A percentile compares a stretch with the other conserved stretches of the same genome.
Evolutionary conservation across 805 yeast genomes (phyloP).

Genomic region (Candida suzukii): DNA sequence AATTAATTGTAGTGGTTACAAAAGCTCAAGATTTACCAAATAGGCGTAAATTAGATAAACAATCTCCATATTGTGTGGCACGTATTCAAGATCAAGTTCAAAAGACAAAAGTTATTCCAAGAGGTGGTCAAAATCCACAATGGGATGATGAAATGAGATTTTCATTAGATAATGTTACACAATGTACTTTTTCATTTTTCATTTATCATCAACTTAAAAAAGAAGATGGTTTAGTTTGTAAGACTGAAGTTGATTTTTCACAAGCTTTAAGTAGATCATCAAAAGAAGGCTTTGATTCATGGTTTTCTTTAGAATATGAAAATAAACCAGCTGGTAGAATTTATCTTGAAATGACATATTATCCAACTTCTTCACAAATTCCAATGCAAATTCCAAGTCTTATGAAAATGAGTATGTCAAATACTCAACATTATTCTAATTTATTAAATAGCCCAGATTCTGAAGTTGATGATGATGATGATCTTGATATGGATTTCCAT

Average conservation of each 20-base stretch:
- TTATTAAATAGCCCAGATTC: neutral
- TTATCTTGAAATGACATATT: constrained; percentile 86
- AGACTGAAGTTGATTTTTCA: constrained; percentile 68
- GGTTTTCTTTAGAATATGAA: constrained; percentile 69
- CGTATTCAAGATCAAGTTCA: constrained; percentile 78
- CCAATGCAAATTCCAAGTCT: constrained; percentile 10
- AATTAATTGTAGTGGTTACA: constrained; percentile 49
- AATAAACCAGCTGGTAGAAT: constrained; percentile 82
- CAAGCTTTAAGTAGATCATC: constrained; percentile 61
- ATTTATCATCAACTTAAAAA: constrained; percentile 80
- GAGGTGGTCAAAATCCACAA: constrained; percentile 93
- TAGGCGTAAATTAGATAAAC: constrained; percentile 81
- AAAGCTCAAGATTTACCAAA: constrained; percentile 86
- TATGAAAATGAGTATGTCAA: neutral
- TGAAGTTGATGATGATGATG: neutral
- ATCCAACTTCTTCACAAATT: constrained; percentile 41
- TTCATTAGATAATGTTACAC: constrained; percentile 54
- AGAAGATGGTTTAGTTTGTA: constrained; percentile 84
- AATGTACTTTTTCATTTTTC: constrained; percentile 59
- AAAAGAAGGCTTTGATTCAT: constrained; percentile 73
- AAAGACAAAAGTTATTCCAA: constrained; percentile 63
- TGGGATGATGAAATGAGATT: constrained; percentile 79
- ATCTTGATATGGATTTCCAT: no score
- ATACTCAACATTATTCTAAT: neutral
- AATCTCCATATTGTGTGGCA: constrained; percentile 82